Evolutionary conservation across 31 red algal genomes (phyloP), one percentile per base, ranked within the genome.

Genomic region (Porphyra umbilicalis): DNA sequence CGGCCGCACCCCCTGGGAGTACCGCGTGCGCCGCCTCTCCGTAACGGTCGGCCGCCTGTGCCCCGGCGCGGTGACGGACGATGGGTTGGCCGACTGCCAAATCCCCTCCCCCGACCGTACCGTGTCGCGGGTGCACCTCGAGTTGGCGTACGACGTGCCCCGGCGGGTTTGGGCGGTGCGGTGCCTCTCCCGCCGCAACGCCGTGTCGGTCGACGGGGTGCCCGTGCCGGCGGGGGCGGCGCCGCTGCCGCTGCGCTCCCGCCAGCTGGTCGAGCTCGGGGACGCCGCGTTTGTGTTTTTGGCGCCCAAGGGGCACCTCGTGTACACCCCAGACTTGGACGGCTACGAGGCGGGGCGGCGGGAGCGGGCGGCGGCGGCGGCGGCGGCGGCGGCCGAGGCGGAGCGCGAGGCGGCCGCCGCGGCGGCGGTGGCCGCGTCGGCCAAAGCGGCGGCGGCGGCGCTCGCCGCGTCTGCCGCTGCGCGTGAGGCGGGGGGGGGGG

Each of bases 261-360:
- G 91, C 1, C 79, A 82, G 39, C 78, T 88, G 34, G 46, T 93
- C 38, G 91, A 85, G 67, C n/a, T 93, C 8, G 91, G 91, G 36
- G 91, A 93, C 76, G 77, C 40, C 9, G 79, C 82, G 9, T 86
- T 93, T 35, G 83, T 88, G 71, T 93, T 93, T 83, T 40, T 93
- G 31, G 78, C 81, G 13, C 78, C 83, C 34, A 74, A 76, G 35
- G 81, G 57, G 30, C 75, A 78, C 6, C 38, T 13, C 13, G 57
- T 71, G 4, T 71, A 71, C 25, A 71, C 57, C 20, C 25, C 25
- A 4, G 57, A 71, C 57, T 29, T 71, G 4, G 57, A 71, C 14
- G 57, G 57, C 11, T 71, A 71, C 57, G 57, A 71, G 57, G 57
- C 57, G 20, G 16, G 57, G 25, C 57, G 57, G 13, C 57, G 57